phyloP scores from a whole-genome alignment of 352 stramenopile species.

The Phytophthora sp. region DNA sequence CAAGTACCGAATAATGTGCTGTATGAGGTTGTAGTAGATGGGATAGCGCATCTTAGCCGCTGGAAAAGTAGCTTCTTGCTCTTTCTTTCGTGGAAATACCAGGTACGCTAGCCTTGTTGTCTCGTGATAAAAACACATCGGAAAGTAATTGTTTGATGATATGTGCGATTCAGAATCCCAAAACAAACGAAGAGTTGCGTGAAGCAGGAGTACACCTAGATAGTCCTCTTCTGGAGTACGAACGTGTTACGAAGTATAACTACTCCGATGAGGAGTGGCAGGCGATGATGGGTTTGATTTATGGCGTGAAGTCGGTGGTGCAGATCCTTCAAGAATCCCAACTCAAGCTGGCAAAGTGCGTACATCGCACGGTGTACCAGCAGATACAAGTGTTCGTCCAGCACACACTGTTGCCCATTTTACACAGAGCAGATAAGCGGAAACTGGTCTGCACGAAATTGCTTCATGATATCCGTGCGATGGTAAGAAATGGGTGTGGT shows the following conservation, averaged over 20 bases:
- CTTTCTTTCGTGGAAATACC: conserved; percentile 64
- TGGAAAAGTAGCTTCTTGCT: conserved; percentile 72
- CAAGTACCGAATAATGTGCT: conserved; percentile 34
- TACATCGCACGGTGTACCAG: conserved; percentile 69
- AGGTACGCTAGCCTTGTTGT: conserved; percentile 34
- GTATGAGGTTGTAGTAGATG: conserved; percentile 21
- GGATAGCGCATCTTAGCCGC: conserved; percentile 37
- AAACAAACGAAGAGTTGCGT: conserved; percentile 32
- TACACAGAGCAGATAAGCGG: conserved; percentile 88
- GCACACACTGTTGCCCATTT: conserved; percentile 70
- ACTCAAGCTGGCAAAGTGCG: conserved; percentile 36
- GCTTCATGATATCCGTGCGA: conserved; percentile 71
- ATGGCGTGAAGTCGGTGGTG: conserved; percentile 72
- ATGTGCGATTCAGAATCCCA: conserved; percentile 54
- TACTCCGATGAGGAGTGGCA: conserved; percentile 65
- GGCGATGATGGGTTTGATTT: conserved; percentile 68
- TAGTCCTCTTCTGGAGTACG: conserved; percentile 64
- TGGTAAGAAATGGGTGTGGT: conserved; percentile 42
- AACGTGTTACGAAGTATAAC: conserved; percentile 75
- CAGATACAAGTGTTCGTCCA: conserved; percentile 78
- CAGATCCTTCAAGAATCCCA: conserved; percentile 45
- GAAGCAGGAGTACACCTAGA: conserved; percentile 30
- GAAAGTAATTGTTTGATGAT: no score
- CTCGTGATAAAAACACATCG: no score
- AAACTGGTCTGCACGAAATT: conserved; percentile 67